Base-by-base conservation (phyloP, 371 early-diverging fungal genomes). In the Saksenaea vasiformis region DNA sequence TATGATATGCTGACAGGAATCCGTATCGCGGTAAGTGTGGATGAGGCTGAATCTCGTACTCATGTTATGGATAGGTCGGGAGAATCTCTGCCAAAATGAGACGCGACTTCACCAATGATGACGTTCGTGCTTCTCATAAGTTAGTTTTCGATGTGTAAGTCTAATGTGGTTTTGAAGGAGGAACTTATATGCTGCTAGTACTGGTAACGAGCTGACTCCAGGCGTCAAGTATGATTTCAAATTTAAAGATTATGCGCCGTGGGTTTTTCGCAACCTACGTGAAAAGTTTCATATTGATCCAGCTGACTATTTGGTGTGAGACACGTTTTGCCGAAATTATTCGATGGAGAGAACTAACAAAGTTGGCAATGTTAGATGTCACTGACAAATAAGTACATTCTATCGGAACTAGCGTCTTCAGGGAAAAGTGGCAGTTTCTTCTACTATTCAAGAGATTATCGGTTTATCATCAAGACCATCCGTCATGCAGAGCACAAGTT, bases 391-490 rank as follows among this genome's bases (percentile, higher is more conserved):
- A 95, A 95, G 76, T 97, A 96, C 76, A 94, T 97, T 51, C 82
- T 98, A 0, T 94, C 93, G 14, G 97, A 97, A 71, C 77, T 97
- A 5, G 91, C 91, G 14, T 94, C 94, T 34, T 92, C 98, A 3
- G 98, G 98, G 35, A 97, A 97, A 76, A 92, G 92, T 66, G 95
- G 96, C 3, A 91, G 91, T 60, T 97, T 97, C 80, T 97, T 98
- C 71, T 98, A 96, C 80, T 95, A 91, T 78, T 97, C 95, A 13
- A 88, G 91, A 67, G 98, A 98, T 79, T 96, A 93, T 77, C 90
- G 97, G n/a, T 97, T 95, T 77, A 97, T 98, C 68, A 98, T 98
- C 85, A 98, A 98, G 69, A 97, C 98, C 3, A 92, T 97, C 47
- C 94, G 92, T 72, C 91, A 91, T 66, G 80, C 92, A 3, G 98